Evolutionary conservation across 1,284 basidiomycete species (phyloP), one percentile per base, ranked within the genome.

Genomic region (Thecaphora frezii): DNA sequence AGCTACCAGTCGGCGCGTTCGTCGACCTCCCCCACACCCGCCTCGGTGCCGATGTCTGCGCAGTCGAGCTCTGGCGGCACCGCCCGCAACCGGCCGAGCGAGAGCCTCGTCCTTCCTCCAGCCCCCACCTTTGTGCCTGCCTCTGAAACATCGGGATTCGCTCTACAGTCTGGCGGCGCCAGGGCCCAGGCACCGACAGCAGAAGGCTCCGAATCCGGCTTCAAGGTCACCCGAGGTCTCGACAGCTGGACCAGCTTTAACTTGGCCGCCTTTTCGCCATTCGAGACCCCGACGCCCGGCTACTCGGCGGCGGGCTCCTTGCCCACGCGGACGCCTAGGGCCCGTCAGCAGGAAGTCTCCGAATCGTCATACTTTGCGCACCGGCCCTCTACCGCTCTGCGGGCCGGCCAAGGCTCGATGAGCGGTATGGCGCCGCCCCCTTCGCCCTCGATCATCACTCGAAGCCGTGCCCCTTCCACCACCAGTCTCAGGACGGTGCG

Each of bases 391-490:
- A 41, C 39, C 19, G 39, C 39, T 9, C 5, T 16, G 12, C 33
- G 33, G 7, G 18, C 5, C 10, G 52, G 40, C 10, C 58, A 59
- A 9, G 48, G 48, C 16, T 48, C 41, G 10, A 61, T 53, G 54
- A 58, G 52, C 46, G 57, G 58, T n/a, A 54, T 58, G 25, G 65
- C 46, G 9, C 71, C 73, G 7, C 73, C 73, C 23, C 73, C 73
- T n/a, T 74, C 71, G 28, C 73, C 73, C 0, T 74, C 71, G 8
- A 67, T 76, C 44, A 76, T 76, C 61, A 68, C 65, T 36, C 64
- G 71, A 7, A 70, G 64, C 10, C 63, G 73, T 21, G 69, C 73
- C 5, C 71, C 71, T 13, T 71, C 69, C 1, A 68, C 65, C 3
- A 61, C 69, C 2, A 74, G 70, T 46, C 45, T 59, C 49, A 56